Base-by-base conservation (phyloP, 2,329 filamentous ascomycete genomes). In the Trichoderma cornu-damae region DNA sequence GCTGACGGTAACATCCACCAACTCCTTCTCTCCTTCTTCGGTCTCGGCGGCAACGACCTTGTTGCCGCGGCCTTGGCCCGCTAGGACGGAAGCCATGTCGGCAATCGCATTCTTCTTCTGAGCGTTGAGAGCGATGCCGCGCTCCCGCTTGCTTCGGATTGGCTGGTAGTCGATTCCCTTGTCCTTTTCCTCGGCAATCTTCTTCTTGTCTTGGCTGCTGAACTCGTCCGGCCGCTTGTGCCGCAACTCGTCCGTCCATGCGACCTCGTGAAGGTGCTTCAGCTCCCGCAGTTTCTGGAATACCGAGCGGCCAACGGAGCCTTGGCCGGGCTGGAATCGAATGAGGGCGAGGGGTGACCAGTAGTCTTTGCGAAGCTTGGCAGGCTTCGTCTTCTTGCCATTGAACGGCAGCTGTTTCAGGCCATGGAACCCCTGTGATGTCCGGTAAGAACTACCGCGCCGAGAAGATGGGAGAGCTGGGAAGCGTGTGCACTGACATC, bases 241-340 rank as follows among this genome's bases (percentile, higher is more conserved):
- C 58, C 77, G 71, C 55, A 83, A 65, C 26, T 76, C 72, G 61
- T 78, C 68, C 58, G 74, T 75, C 84, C 84, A 88, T 38, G 78
- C 73, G 28, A 85, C 77, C 70, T 86, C 81, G 74, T 88, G 85
- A 49, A 82, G 73, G 65, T 74, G 74, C 64, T 82, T 79, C 70
- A 85, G 80, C 73, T 88, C 85, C 64, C 83, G 83, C 64, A 88
- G 76, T 67, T 81, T 83, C 64, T 84, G 81, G 70, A 76, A 87
- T 43, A 82, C 80, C 51, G 77, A 80, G 28, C 79, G 80, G 22
- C 85, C 85, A 12, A 84, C 73, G 24, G 72, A 67, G 59, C 79
- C 79, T 37, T 75, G 71, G 42, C 79, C 80, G 43, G 70, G 60
- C 42, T 78, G 77, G 67, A 88, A 84, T 65, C 79, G 73, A 60